A percentile compares a stretch with the other conserved stretches of the same genome.
Evolutionary conservation across 2,329 filamentous ascomycete genomes (phyloP).

Genomic region (Tetracladium maxilliforme): DNA sequence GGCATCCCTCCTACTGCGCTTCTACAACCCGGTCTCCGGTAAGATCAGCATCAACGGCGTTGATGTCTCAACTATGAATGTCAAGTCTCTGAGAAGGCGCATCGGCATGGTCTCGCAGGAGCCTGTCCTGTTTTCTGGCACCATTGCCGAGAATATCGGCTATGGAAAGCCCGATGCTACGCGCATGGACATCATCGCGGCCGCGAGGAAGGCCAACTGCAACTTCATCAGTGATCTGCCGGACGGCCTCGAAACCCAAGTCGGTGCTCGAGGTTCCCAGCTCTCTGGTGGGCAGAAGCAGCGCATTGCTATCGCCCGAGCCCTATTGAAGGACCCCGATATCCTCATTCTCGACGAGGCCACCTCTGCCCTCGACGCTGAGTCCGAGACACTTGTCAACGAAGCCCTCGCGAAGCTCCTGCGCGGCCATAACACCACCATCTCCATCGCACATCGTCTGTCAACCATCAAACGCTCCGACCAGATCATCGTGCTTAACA

Average conservation of each 20-base stretch:
- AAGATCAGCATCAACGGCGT: constrained; percentile 70
- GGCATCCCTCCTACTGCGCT: constrained; percentile 76
- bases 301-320: constrained; percentile 89
- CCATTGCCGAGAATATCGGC: constrained; percentile 77
- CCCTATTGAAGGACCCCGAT: constrained; percentile 88
- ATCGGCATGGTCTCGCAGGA: constrained; percentile 95
- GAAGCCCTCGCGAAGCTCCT: constrained; percentile 72
- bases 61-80: constrained; percentile 77
- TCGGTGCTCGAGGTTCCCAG: constrained; percentile 83
- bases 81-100: constrained; percentile 79
- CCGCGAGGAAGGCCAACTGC: constrained; percentile 86
- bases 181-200: constrained; percentile 67
- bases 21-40: constrained; percentile 73
- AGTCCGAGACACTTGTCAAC: constrained; percentile 94
- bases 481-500: constrained; percentile 80
- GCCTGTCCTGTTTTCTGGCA: constrained; percentile 79
- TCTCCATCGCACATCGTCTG: constrained; percentile 89
- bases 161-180: constrained; percentile 76
- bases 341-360: constrained; percentile 95
- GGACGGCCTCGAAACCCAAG: constrained; percentile 85
- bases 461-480: constrained; percentile 96
- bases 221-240: constrained; percentile 95
- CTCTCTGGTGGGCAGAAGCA: constrained; percentile 95
- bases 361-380: constrained; percentile 87
- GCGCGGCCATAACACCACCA: constrained; percentile 82